These are phyloP conservation scores for Heliamphora exappendiculata DNA, from an alignment of 148 eudicot genomes.

Conservation along the genomic window DNA sequence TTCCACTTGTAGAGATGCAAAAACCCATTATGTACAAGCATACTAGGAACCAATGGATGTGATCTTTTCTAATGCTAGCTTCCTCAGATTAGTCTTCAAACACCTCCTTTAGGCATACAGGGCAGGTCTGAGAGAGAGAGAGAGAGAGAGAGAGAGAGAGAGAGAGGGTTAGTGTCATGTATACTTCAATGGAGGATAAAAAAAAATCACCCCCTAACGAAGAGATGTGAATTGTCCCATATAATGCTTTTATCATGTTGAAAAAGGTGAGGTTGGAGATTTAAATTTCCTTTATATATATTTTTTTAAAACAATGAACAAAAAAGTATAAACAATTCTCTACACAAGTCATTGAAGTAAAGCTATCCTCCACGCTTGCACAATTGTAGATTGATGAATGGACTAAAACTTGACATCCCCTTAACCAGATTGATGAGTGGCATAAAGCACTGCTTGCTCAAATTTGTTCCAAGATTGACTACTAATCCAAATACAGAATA, in stretches of 20 bases:
- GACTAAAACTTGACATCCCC: neutral
- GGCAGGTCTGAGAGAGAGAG: neutral
- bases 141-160: slow-evolving; percentile 6
- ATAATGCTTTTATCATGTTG: neutral
- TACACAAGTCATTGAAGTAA: neutral
- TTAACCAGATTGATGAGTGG: neutral
- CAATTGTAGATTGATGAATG: neutral
- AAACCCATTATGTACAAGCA: neutral
- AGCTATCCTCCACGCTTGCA: neutral
- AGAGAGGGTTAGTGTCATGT: neutral
- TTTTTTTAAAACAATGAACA: neutral
- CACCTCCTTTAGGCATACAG: slow-evolving; percentile 3
- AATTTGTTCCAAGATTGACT: neutral
- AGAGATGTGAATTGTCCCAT: no score
- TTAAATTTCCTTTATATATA: neutral
- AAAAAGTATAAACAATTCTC: neutral
- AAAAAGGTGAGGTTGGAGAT: neutral
- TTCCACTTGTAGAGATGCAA: neutral
- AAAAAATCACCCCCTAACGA: no score
- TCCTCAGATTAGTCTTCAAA: neutral
- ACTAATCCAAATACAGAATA: neutral
- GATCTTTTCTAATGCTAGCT: neutral
- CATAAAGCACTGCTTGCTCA: neutral
- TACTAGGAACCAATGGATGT: neutral
- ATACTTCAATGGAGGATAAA: neutral